phyloP scores from a whole-genome alignment of 352 stramenopile genomes.

The Globisporangium viniferum region DNA sequence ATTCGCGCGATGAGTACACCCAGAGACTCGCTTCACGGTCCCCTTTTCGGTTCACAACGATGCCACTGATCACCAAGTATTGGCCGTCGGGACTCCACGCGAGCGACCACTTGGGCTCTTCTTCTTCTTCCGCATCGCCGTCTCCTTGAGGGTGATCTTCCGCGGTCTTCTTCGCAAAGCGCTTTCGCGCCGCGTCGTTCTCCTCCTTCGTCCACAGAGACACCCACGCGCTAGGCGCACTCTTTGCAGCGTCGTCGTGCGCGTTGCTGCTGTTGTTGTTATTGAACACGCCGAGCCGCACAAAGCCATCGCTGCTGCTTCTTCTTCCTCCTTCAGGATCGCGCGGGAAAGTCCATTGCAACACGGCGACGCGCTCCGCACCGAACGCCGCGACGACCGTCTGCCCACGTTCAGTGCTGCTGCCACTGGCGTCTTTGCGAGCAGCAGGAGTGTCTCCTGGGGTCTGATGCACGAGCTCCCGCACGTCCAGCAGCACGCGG shows the following conservation, averaged over 20 bases:
- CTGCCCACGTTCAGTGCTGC: conserved; percentile 5
- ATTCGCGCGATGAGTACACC: conserved; percentile 39
- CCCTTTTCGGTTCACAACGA: conserved; percentile 17
- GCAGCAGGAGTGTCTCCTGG: background rate
- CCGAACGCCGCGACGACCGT: conserved; percentile 21
- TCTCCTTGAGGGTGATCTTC: background rate
- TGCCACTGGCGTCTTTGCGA: background rate
- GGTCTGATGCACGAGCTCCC: conserved; percentile 24
- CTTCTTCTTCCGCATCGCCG: background rate
- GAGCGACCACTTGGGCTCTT: conserved; percentile 23
- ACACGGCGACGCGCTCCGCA: conserved; percentile 25
- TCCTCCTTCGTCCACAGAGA: conserved; percentile 1
- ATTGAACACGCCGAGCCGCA: conserved; percentile 4
- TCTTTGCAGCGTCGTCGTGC: background rate
- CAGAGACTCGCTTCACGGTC: conserved; percentile 32
- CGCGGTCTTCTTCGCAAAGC: conserved; percentile 12
- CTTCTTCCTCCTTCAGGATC: background rate
- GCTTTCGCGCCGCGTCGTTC: background rate
- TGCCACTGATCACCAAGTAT: conserved; percentile 46
- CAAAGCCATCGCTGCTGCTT: background rate
- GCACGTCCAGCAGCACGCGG: conserved; percentile 33
- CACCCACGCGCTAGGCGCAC: background rate
- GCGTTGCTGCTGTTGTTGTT: background rate
- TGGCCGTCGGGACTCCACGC: conserved; percentile 55
- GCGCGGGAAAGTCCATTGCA: conserved; percentile 9